These are phyloP conservation scores for Musa balbisiana DNA, from an alignment of 202 grass and related monocot species.

Conservation along the genomic window DNA sequence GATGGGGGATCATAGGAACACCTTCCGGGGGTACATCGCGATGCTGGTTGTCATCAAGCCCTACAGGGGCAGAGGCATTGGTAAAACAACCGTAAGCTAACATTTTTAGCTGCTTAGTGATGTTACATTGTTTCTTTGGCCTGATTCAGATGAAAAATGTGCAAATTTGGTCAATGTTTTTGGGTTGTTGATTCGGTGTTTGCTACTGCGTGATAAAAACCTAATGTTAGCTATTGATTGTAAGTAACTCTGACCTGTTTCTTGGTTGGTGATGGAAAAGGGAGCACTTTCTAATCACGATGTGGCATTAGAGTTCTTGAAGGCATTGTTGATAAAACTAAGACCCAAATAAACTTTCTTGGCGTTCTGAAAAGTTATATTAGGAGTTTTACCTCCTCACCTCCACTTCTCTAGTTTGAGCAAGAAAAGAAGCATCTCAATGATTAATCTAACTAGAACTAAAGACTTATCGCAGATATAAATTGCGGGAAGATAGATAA, in stretches of 20 bases:
- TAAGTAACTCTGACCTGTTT: neutral
- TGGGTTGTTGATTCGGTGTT: neutral
- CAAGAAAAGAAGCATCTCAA: too few relatives aligned
- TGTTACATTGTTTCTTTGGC: neutral
- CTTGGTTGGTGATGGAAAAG: neutral
- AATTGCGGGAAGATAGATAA: too few relatives aligned
- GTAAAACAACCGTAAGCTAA: slow-evolving; percentile 24
- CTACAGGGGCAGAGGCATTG: slow-evolving; percentile 82
- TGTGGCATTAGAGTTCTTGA: neutral
- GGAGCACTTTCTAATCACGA: neutral
- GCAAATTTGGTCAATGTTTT: neutral
- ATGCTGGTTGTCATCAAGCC: slow-evolving; percentile 93
- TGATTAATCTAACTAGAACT: too few relatives aligned
- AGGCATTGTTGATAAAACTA: neutral
- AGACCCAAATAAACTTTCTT: neutral
- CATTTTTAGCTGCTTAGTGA: neutral
- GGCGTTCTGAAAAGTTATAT: neutral
- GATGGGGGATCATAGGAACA: slow-evolving; percentile 72
- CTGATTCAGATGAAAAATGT: neutral
- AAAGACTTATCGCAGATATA: too few relatives aligned
- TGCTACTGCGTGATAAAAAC: neutral
- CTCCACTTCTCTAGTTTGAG: too few relatives aligned
- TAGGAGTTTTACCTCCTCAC: neutral
- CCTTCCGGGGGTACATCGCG: slow-evolving; percentile 80
- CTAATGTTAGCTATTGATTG: neutral